phyloP scores from a whole-genome alignment of 1,284 basidiomycete genomes.

The Sporisorium scitamineum region DNA sequence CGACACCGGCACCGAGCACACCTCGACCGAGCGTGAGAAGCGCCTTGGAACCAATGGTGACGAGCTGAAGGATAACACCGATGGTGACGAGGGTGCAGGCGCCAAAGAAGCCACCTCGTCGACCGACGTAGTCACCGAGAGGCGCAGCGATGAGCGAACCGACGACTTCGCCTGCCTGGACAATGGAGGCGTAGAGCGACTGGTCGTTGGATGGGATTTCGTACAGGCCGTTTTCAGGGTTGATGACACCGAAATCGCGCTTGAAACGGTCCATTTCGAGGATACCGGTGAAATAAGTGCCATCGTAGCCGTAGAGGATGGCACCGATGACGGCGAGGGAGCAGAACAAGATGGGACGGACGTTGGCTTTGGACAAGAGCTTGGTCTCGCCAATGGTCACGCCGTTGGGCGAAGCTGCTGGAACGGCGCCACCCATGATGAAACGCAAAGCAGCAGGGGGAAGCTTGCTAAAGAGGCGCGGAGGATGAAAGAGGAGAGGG shows the following conservation, averaged over 20 bases:
- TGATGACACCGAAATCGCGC: constrained; percentile 61
- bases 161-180: constrained; percentile 71
- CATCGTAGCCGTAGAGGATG: constrained; percentile 70
- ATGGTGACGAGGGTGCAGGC: constrained; percentile 69
- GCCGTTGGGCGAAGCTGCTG: constrained; percentile 28
- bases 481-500: not conserved
- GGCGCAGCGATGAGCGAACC: constrained; percentile 70
- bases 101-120: constrained; percentile 70
- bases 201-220: constrained; percentile 58
- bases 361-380: constrained; percentile 64
- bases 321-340: constrained; percentile 63
- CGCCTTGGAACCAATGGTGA: constrained; percentile 65
- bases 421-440: constrained; percentile 38
- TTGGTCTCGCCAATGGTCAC: constrained; percentile 53
- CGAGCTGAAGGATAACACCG: constrained; percentile 70
- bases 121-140: constrained; percentile 70
- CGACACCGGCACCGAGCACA: constrained; percentile 71
- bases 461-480: too few relatives aligned
- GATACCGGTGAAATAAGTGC: constrained; percentile 64
- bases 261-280: constrained; percentile 68
- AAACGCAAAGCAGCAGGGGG: not conserved
- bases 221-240: constrained; percentile 41
- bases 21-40: constrained; percentile 71
- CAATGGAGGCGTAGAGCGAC: constrained; percentile 69
- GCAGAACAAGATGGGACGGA: constrained; percentile 67